A percentile compares a stretch with the other conserved stretches of the same genome.
These are phyloP conservation scores for Saccharomyces hybrid DNA, from an alignment of 1,139 yeast genomes.

Conservation along the genomic window DNA sequence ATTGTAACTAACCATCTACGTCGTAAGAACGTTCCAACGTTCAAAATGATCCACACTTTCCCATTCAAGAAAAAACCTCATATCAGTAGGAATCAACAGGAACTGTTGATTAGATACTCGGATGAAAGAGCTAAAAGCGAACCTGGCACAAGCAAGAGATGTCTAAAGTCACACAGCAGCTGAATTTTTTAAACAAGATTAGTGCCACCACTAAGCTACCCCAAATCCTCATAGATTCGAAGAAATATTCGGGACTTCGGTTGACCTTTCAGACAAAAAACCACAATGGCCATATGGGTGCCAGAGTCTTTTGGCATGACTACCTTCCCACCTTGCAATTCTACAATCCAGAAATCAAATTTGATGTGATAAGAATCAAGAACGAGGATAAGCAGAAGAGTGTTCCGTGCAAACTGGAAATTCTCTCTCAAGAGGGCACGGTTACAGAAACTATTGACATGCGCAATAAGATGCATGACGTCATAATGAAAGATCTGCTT, in stretches of 20 bases:
- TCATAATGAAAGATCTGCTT: constrained; percentile 26
- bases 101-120: too few species aligned
- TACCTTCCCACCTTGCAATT: constrained; percentile 72
- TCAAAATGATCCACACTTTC: background rate
- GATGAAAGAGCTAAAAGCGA: background rate
- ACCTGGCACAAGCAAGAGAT: constrained; percentile 2
- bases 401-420: constrained; percentile 27
- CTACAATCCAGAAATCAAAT: constrained; percentile 65
- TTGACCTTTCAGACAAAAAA: constrained; percentile 41
- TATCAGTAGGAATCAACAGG: too few species aligned
- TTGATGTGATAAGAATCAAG: constrained; percentile 51
- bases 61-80: too few species aligned
- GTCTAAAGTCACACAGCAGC: constrained; percentile 26
- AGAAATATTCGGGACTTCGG: constrained; percentile 26
- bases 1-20: background rate
- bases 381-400: constrained; percentile 32
- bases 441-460: constrained; percentile 23
- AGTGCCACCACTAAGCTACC: constrained; percentile 25
- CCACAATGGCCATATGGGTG: constrained; percentile 46
- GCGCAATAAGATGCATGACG: constrained; percentile 21
- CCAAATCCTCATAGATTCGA: constrained; percentile 22
- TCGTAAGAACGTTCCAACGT: background rate
- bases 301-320: constrained; percentile 60
- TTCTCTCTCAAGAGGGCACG: constrained; percentile 25
- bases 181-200: constrained; percentile 24